Percentiles rank a stretch among this genome's conserved stretches.
Evolutionary conservation across 148 eudicot genomes (phyloP).

Genomic region (Rheum nobile): DNA sequence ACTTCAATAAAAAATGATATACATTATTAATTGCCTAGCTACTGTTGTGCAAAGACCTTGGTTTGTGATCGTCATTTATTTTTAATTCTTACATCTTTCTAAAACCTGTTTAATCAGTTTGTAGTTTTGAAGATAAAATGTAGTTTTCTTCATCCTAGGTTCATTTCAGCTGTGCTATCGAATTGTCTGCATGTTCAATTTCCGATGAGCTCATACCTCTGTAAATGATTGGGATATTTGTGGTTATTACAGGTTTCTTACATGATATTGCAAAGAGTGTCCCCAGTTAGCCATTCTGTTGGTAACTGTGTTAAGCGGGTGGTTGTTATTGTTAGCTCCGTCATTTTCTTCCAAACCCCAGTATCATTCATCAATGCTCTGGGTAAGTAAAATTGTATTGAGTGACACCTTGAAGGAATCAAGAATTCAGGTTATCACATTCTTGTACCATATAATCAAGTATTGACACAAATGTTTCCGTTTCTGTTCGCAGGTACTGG

Average conservation of each 20-base stretch:
- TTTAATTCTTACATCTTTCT: not conserved
- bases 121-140: not conserved
- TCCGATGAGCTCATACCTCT: not conserved
- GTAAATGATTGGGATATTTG: not conserved
- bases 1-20: not conserved
- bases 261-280: slow-evolving; percentile 89
- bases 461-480: not conserved
- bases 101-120: not conserved
- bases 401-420: not conserved
- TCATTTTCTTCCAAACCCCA: slow-evolving; percentile 74
- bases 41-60: not conserved
- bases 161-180: not conserved
- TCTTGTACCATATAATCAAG: not conserved
- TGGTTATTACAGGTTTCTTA: slow-evolving; percentile 55
- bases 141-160: not conserved
- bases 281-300: slow-evolving; percentile 88
- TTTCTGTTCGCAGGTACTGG: slow-evolving; percentile 53
- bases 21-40: not conserved
- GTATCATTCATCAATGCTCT: slow-evolving; percentile 64
- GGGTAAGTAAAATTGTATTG: slow-evolving; percentile 30
- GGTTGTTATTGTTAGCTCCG: slow-evolving; percentile 84
- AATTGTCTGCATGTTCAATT: not conserved
- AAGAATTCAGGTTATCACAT: not conserved
- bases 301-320: slow-evolving; percentile 94
- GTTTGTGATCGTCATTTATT: not conserved